Conservation (phyloP, 192 early-diverging fungal species). For the Gigaspora rosea region DNA sequence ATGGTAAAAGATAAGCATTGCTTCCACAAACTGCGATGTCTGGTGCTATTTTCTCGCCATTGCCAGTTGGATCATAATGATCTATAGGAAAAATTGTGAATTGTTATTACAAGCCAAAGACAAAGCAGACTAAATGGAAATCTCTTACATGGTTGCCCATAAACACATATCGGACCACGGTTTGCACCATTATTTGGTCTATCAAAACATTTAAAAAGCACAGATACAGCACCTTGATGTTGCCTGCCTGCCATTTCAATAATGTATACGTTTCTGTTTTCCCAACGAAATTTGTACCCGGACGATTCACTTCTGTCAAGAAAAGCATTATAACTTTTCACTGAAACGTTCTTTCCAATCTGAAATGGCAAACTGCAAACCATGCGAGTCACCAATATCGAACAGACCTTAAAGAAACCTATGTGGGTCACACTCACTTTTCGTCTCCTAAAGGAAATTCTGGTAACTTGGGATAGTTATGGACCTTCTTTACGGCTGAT, state of each 20-base stretch:
- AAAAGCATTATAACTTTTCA: constrained; percentile 26
- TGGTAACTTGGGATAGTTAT: constrained; percentile 19
- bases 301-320: constrained; percentile 20
- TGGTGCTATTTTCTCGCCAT: neutral
- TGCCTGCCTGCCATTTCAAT: constrained; percentile 11
- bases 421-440: neutral
- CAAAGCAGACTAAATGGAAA: constrained; percentile 22
- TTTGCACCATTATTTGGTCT: neutral
- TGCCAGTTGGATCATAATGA: constrained; percentile 3
- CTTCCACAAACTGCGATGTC: neutral
- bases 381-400: constrained; percentile 17
- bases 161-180: neutral
- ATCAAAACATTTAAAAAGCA: neutral
- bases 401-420: constrained; percentile 6
- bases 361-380: constrained; percentile 28
- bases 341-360: constrained; percentile 11
- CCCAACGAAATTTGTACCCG: constrained; percentile 21
- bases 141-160: constrained; percentile 26
- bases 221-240: neutral
- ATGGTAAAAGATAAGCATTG: neutral
- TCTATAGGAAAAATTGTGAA: constrained; percentile 27
- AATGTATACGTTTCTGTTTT: constrained; percentile 14
- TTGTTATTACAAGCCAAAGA: constrained; percentile 19
- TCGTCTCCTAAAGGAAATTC: constrained; percentile 15
- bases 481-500: constrained; percentile 18